Evolutionary conservation across 2,329 filamentous ascomycete genomes (phyloP).

Genomic region (Cladorrhinum sp.): DNA sequence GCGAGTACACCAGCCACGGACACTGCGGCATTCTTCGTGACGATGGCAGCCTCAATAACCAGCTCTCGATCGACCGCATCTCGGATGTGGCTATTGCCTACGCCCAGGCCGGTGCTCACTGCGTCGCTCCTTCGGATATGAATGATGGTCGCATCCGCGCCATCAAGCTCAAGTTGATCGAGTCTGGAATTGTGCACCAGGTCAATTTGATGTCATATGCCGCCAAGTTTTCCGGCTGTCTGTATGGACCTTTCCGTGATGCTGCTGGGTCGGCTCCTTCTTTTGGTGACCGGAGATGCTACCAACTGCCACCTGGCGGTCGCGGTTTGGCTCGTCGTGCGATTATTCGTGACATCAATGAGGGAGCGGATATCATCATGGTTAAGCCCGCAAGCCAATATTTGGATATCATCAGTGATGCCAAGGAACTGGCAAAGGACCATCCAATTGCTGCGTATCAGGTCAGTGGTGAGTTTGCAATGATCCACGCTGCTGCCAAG

Average conservation of each 20-base stretch:
- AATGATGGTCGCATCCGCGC: constrained; percentile 96
- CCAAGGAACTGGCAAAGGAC: constrained; percentile 89
- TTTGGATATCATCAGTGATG: constrained; percentile 95
- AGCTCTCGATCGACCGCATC: constrained; percentile 88
- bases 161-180: constrained; percentile 97
- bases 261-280: constrained; percentile 87
- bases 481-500: constrained; percentile 95
- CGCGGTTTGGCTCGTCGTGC: constrained; percentile 88
- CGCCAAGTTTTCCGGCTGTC: constrained; percentile 93
- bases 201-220: constrained; percentile 96
- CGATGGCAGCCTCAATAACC: constrained; percentile 90
- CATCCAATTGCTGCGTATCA: constrained; percentile 94
- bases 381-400: constrained; percentile 97
- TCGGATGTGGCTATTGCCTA: constrained; percentile 98
- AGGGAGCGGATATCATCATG: constrained; percentile 98
- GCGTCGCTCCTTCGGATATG: constrained; percentile 97
- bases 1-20: constrained; percentile 97
- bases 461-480: constrained; percentile 94
- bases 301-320: constrained; percentile 90
- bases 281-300: constrained; percentile 94
- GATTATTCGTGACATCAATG: constrained; percentile 82
- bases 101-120: constrained; percentile 92
- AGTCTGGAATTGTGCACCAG: constrained; percentile 87
- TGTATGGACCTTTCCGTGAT: constrained; percentile 97
- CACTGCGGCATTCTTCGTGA: constrained; percentile 95